phyloP scores from a whole-genome alignment of 2,329 filamentous ascomycete genomes.

The Epichloe coenophiala region DNA sequence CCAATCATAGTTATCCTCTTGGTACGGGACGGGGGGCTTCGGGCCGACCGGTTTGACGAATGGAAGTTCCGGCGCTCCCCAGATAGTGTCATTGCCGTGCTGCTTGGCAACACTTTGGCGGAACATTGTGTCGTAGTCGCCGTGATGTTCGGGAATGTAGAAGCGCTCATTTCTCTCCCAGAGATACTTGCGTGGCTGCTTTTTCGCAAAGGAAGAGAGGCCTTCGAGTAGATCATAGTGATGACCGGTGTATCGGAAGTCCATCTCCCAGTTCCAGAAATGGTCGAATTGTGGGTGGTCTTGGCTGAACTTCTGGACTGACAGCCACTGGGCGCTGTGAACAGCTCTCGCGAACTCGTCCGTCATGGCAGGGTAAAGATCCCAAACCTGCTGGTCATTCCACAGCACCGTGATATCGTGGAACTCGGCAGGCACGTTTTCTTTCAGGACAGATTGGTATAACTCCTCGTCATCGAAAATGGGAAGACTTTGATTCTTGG shows the following conservation, averaged over 20 bases:
- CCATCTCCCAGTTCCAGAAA: slow-evolving; percentile 82
- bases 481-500: slow-evolving; percentile 47
- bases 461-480: slow-evolving; percentile 46
- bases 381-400: slow-evolving; percentile 60
- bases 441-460: slow-evolving; percentile 46
- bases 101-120: slow-evolving; percentile 45
- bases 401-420: slow-evolving; percentile 58
- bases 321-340: slow-evolving; percentile 54
- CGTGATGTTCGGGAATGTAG: slow-evolving; percentile 58
- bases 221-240: slow-evolving; percentile 68
- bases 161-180: slow-evolving; percentile 64
- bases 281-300: slow-evolving; percentile 70
- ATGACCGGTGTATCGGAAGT: slow-evolving; percentile 65
- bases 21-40: slow-evolving; percentile 46
- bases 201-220: slow-evolving; percentile 46
- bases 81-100: slow-evolving; percentile 43
- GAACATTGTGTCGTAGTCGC: slow-evolving; percentile 53
- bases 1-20: slow-evolving; percentile 59
- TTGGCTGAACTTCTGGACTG: slow-evolving; percentile 61
- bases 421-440: slow-evolving; percentile 56
- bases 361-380: slow-evolving; percentile 64
- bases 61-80: slow-evolving; percentile 50
- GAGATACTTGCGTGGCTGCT: slow-evolving; percentile 56
- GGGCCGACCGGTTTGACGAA: slow-evolving; percentile 50
- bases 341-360: slow-evolving; percentile 41